Base-by-base conservation (phyloP, 148 eudicot species). In the Rhododendron simsii region DNA sequence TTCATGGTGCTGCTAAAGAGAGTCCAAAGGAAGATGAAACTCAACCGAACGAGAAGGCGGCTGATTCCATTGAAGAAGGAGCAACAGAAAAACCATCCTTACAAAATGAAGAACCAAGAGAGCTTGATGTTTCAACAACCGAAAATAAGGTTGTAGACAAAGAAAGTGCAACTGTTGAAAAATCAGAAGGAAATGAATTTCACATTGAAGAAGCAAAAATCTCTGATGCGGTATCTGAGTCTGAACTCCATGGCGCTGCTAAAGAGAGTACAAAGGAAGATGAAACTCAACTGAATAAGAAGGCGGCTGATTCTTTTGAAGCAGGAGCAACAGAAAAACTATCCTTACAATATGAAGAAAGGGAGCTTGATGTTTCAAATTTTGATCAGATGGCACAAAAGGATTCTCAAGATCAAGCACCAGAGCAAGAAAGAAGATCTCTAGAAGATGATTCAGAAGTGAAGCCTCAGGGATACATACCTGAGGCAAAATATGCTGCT, bases 351-450 rank as follows among this genome's bases (percentile, higher is more conserved):
- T 67, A 87, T 51, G 88, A 76, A 71, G 45, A 50, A 18, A 85
- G 83, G 33, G 87, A 87, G 83, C 69, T 30, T 79, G 87, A 78
- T 81, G 51, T 45, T 39, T 80, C 88, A 7, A 50, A 44, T 21
- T 71, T 82, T 5, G 85, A 83, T 35, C 59, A 44, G 50, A 81
- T 77, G 57, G 82, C 59, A 45, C 18, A 67, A 63, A 69, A 73
- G 57, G 78, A 77, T 18, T 59, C 63, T 87, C 85, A 47, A 53
- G 18, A 83, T 55, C 78, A 57, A 59, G 85, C 55, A 71, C 84
- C 63, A 28, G 74, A 75, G 35, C 82, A 89, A 67, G 69, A 83
- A 47, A 65, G 28, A 26, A 84, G 21, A 65, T 37, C 41, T 63
- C 69, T 44, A 81, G 73, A 85, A 83, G 82, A 81, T 55, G 69